phyloP scores from a whole-genome alignment of 148 eudicot species.

The Silene uniflora region DNA sequence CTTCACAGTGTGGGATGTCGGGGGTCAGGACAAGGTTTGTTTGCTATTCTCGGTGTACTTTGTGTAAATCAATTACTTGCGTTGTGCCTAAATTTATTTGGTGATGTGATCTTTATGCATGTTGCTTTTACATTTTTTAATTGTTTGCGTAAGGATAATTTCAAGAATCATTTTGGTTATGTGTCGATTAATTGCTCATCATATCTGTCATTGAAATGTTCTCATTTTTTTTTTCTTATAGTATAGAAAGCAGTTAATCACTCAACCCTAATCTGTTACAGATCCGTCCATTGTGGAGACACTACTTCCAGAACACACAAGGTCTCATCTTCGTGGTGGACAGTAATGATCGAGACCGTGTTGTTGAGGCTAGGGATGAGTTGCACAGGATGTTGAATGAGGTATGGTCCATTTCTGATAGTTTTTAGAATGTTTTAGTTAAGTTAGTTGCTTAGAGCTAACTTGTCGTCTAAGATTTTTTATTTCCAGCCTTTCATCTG shows the following conservation, averaged over 20 bases:
- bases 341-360: slow-evolving; percentile 81
- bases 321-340: slow-evolving; percentile 81
- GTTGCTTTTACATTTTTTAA: background rate
- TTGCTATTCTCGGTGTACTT: background rate
- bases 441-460: background rate
- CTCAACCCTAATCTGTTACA: slow-evolving; percentile 23
- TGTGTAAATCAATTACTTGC: background rate
- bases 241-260: background rate
- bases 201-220: background rate
- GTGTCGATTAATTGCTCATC: background rate
- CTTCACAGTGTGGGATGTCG: slow-evolving; percentile 80
- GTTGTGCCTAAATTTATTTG: too few species aligned
- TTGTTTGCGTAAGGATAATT: background rate
- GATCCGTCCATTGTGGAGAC: slow-evolving; percentile 93
- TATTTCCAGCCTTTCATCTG: background rate
- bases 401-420: slow-evolving; percentile 28
- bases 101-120: background rate
- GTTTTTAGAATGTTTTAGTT: background rate
- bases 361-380: slow-evolving; percentile 81
- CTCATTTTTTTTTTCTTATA: background rate
- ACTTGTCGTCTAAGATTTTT: background rate
- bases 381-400: slow-evolving; percentile 81
- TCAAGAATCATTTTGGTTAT: background rate
- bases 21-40: slow-evolving; percentile 70
- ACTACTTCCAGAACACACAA: slow-evolving; percentile 79